phyloP scores from a whole-genome alignment of 2,329 filamentous ascomycete genomes.

The Monosporascus sp. region DNA sequence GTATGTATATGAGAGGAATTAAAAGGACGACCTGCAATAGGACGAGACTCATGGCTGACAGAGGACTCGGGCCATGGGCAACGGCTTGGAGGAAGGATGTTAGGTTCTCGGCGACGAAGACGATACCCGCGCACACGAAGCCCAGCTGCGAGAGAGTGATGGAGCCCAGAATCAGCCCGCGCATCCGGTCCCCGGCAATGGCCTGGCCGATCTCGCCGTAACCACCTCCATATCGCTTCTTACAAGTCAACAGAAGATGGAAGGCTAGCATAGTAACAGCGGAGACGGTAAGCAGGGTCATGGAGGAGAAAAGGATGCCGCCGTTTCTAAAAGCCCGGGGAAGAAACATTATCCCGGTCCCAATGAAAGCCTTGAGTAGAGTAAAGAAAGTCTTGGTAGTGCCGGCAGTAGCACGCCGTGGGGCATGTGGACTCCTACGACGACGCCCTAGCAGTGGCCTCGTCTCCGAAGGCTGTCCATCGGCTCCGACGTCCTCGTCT shows the following conservation, averaged over 20 bases:
- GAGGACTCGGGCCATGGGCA: conserved; percentile 38
- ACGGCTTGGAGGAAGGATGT: conserved; percentile 63
- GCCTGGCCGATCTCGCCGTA: conserved; percentile 69
- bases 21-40: conserved; percentile 59
- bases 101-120: conserved; percentile 73
- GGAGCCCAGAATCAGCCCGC: conserved; percentile 61
- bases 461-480: conserved; percentile 40
- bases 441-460: conserved; percentile 56
- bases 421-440: conserved; percentile 44
- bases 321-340: conserved; percentile 74
- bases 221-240: conserved; percentile 58
- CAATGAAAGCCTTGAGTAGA: conserved; percentile 71
- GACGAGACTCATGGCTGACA: conserved; percentile 57
- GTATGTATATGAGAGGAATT: conserved; percentile 63
- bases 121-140: conserved; percentile 72
- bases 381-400: conserved; percentile 75
- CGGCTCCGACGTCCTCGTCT: conserved; percentile 29
- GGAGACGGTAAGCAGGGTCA: conserved; percentile 62
- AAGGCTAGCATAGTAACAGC: conserved; percentile 66
- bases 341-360: conserved; percentile 77
- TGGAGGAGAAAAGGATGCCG: conserved; percentile 67
- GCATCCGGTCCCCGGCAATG: conserved; percentile 59
- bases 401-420: conserved; percentile 55
- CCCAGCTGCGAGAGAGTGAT: conserved; percentile 72
- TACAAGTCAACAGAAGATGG: conserved; percentile 64